Conservation (phyloP, 148 eudicot genomes). For the Nepenthes gracilis region DNA sequence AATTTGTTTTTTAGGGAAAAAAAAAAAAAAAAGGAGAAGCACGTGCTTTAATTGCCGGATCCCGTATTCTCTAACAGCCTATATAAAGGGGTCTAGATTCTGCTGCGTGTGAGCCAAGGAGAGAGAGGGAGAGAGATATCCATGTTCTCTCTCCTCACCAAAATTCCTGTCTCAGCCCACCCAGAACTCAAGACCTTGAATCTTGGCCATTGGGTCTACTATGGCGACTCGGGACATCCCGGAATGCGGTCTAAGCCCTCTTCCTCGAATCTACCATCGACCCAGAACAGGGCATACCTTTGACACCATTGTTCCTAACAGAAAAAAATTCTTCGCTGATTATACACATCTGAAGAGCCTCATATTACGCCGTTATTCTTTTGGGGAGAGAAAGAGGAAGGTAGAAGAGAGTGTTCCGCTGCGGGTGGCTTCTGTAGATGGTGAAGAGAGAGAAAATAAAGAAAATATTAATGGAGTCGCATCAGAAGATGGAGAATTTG, state of each 20-base stretch:
- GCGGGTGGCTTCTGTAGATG: conserved; percentile 20
- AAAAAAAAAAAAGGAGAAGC: no score
- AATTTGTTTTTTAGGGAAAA: no score
- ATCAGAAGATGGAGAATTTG: conserved; percentile 15
- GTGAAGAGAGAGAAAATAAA: conserved; percentile 7
- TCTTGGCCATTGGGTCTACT: neutral
- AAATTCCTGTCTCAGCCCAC: neutral
- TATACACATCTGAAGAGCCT: conserved; percentile 1
- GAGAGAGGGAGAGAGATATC: no score
- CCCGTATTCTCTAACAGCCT: no score
- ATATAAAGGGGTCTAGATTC: no score
- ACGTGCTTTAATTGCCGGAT: no score
- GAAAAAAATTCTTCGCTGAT: conserved; percentile 8
- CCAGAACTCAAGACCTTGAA: neutral
- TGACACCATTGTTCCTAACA: conserved; percentile 13
- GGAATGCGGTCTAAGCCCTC: conserved; percentile 67
- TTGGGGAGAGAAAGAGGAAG: conserved; percentile 21
- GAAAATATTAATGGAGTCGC: conserved; percentile 11
- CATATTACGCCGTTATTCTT: neutral
- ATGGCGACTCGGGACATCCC: conserved; percentile 82
- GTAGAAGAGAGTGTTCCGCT: conserved; percentile 53
- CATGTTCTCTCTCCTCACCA: no score
- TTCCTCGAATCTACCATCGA: conserved; percentile 34
- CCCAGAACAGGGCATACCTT: conserved; percentile 29
- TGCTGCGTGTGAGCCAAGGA: no score